These are phyloP conservation scores for Beta vulgaris DNA, from an alignment of 148 eudicot species.

Conservation along the genomic window DNA sequence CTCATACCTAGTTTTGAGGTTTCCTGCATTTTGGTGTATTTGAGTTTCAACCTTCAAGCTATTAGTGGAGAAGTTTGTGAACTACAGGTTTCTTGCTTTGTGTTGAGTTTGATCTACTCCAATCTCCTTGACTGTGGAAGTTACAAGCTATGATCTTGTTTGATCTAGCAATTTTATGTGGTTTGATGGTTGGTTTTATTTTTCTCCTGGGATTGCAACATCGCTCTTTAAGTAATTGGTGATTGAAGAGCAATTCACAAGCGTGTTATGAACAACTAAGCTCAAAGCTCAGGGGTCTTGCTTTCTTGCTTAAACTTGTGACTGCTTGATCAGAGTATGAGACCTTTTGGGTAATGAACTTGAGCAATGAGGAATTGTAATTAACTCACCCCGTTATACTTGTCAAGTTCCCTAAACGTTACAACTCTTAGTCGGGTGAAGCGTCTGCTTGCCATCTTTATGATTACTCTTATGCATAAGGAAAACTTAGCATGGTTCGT, in stretches of 20 bases:
- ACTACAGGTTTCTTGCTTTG: neutral
- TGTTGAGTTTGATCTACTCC: neutral
- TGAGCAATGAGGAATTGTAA: neutral
- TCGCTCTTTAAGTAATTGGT: neutral
- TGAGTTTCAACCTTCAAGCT: neutral
- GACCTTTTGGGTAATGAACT: neutral
- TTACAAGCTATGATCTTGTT: neutral
- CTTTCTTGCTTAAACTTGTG: neutral
- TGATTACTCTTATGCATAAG: neutral
- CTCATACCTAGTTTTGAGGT: neutral
- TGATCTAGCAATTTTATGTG: neutral
- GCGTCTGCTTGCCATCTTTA: neutral
- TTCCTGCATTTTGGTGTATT: neutral
- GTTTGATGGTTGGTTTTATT: neutral
- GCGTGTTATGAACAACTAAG: neutral
- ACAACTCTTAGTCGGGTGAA: neutral
- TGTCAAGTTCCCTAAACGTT: neutral
- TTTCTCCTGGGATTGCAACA: neutral
- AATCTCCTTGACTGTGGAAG: neutral
- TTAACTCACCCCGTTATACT: neutral
- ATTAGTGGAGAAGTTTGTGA: neutral
- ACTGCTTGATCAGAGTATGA: neutral
- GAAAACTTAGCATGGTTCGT: neutral
- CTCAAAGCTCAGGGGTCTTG: too few species aligned
- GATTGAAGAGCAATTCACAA: neutral